Evolutionary conservation across 192 early-diverging fungal species (phyloP).

Genomic region (Coemansia sp.): DNA sequence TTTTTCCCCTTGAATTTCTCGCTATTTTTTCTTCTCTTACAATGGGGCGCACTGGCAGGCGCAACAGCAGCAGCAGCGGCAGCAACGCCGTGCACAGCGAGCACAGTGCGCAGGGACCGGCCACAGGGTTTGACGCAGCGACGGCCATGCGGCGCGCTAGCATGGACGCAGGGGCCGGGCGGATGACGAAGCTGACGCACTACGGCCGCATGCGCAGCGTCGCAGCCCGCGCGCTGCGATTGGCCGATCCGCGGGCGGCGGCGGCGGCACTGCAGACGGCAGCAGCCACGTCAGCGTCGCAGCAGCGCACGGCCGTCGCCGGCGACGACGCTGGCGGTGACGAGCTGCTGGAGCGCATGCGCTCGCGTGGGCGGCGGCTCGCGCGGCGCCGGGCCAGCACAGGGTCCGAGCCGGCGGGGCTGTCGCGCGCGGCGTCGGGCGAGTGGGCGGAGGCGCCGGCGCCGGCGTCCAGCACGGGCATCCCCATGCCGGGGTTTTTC

Average conservation of each 20-base stretch:
- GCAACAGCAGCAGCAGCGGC: neutral
- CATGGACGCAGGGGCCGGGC: conserved; percentile 17
- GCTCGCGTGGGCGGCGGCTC: neutral
- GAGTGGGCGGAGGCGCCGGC: conserved; percentile 15
- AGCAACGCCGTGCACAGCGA: neutral
- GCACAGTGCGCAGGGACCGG: no score
- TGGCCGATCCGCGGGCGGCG: conserved; percentile 40
- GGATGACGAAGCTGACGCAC: conserved; percentile 53
- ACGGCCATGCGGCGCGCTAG: neutral
- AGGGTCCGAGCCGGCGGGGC: conserved; percentile 22
- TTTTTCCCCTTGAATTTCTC: no score
- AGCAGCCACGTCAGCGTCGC: conserved; percentile 9
- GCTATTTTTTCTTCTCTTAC: no score
- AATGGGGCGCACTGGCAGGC: neutral
- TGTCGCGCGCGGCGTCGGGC: conserved; percentile 30
- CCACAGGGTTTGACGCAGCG: neutral
- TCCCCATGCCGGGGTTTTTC: conserved; percentile 52
- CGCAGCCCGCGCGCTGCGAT: conserved; percentile 43
- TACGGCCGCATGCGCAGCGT: conserved; percentile 53
- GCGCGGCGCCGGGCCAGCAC: conserved; percentile 14
- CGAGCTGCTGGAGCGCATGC: neutral
- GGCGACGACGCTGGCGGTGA: conserved; percentile 18
- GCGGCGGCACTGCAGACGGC: conserved; percentile 3
- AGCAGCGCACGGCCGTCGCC: neutral
- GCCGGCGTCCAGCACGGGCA: conserved; percentile 34